Evolutionary conservation across 1,284 basidiomycete genomes (phyloP).

Genomic region (Lentinus polychrous): DNA sequence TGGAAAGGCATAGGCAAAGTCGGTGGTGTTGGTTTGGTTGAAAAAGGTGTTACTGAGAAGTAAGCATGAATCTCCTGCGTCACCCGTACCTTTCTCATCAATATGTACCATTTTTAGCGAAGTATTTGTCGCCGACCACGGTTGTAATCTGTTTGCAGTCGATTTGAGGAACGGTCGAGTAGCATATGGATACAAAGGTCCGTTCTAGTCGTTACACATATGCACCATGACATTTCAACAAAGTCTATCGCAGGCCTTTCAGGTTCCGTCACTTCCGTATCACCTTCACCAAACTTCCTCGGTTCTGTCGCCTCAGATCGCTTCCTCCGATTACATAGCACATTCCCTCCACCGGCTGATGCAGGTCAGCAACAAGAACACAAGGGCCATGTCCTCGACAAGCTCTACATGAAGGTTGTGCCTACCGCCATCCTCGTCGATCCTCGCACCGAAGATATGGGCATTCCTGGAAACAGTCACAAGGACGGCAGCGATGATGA

Average conservation of each 20-base stretch:
- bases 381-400: constrained; percentile 63
- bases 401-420: constrained; percentile 59
- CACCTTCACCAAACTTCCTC: constrained; percentile 44
- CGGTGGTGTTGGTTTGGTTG: constrained; percentile 62
- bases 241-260: constrained; percentile 46
- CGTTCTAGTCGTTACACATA: background rate
- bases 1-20: constrained; percentile 56
- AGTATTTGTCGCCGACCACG: constrained; percentile 69
- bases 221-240: background rate
- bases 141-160: constrained; percentile 60
- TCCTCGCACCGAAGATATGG: constrained; percentile 31
- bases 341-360: constrained; percentile 45
- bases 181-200: constrained; percentile 70
- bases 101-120: constrained; percentile 42
- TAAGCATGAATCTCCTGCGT: constrained; percentile 32
- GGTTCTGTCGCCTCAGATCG: constrained; percentile 63
- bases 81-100: background rate
- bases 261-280: constrained; percentile 60
- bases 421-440: constrained; percentile 63
- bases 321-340: constrained; percentile 68
- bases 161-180: constrained; percentile 72
- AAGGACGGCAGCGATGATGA: constrained; percentile 20
- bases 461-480: constrained; percentile 31
- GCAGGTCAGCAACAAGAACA: constrained; percentile 48
- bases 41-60: constrained; percentile 62